Base-by-base conservation (phyloP, 1,284 basidiomycete genomes). In the Moesziomyces antarcticus region DNA sequence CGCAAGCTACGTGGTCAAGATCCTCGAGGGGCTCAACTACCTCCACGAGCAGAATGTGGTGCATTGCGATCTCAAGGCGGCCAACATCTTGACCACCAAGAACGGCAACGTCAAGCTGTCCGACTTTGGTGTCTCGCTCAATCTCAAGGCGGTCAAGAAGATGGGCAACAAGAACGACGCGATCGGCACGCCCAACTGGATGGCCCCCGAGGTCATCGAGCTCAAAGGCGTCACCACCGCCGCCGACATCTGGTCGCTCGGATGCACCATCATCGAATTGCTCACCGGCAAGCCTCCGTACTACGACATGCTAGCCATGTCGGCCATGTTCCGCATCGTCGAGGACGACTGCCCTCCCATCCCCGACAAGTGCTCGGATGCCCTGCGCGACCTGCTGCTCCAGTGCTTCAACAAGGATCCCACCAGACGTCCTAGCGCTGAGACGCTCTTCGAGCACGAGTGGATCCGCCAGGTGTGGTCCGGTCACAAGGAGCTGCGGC, bases 141-240 rank as follows among this genome's bases (percentile, higher is more conserved):
- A 73, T 25, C 50, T 79, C 18, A 68, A 68, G 47, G 65, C 73
- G 21, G 82, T 82, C n/a, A 87, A 91, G 50, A 93, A 93, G 84
- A 90, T 90, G 80, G 91, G 93, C 83, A 86, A 88, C 48, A 78
- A 85, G 79, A 64, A 82, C 53, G 86, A 86, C 51, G 85, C 95
- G 13, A 92, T 93, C 6, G 95, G 94, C 13, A 97, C 94, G 6
- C 94, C 94, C 4, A 96, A 97, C 80, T 97, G 94, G 94, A 97
- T 97, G 94, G 94, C 94, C 3, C 94, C 95, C 1, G 94, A 97
- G 84, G 92, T 73, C 50, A 97, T 97, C 73, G 91, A 94, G 84
- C 88, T 89, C 33, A 84, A 86, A 50, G 88, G 88, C 2, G 87
- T 88, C 1, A 86, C 87, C 7, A 85, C 86, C 2, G 87, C 87